phyloP scores from a whole-genome alignment of 225 moss, liverwort and hornwort species.

The Physcomitrium patens region DNA sequence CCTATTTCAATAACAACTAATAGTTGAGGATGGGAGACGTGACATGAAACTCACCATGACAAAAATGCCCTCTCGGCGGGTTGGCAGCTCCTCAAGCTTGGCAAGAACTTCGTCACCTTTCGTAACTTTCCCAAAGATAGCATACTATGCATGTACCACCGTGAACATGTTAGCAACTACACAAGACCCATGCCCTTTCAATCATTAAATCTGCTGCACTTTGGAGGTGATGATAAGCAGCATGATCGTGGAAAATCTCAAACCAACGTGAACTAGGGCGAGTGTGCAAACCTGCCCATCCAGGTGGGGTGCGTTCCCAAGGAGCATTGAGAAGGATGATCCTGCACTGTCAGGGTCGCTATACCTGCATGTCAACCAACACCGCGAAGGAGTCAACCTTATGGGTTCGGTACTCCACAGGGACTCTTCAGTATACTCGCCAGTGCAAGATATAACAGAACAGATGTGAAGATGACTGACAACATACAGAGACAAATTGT shows the following conservation, averaged over 20 bases:
- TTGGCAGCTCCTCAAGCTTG: conserved; percentile 85
- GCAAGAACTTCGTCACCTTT: conserved; percentile 88
- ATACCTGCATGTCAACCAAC: conserved; percentile 54
- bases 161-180: conserved; percentile 11
- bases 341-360: conserved; percentile 91
- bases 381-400: conserved; percentile 19
- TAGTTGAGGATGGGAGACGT: background rate
- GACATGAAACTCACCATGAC: conserved; percentile 68
- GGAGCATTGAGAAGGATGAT: conserved; percentile 95
- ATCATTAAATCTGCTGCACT: background rate
- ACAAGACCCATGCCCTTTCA: background rate
- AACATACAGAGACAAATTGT: background rate
- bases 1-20: no score
- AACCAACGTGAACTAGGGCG: background rate
- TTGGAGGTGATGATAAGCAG: background rate
- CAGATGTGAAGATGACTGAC: background rate
- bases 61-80: conserved; percentile 91
- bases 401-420: background rate
- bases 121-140: conserved; percentile 94
- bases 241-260: background rate
- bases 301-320: conserved; percentile 91
- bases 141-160: conserved; percentile 65
- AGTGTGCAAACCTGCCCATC: conserved; percentile 72
- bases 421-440: background rate
- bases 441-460: background rate